These are phyloP conservation scores for Triticum urartu DNA, from an alignment of 176 grass and related monocot genomes.

Conservation along the genomic window DNA sequence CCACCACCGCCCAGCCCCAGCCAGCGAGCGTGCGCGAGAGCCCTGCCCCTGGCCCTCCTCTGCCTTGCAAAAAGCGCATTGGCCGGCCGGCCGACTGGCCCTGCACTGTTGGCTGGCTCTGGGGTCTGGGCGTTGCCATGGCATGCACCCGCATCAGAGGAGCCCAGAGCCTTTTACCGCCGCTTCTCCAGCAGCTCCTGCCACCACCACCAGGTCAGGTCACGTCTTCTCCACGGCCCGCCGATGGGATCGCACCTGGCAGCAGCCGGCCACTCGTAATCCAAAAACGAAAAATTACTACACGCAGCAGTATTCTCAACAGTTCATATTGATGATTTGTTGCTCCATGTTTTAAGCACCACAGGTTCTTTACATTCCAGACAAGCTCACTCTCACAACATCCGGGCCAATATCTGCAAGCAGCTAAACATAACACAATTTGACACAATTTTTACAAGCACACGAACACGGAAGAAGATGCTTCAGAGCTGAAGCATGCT, in stretches of 20 bases:
- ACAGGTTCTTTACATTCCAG: neutral
- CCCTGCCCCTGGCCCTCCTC: too few species aligned
- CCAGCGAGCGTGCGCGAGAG: neutral
- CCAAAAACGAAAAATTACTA: neutral
- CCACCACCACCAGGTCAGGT: neutral
- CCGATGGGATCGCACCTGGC: neutral
- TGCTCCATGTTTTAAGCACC: neutral
- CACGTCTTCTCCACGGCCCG: constrained; percentile 33
- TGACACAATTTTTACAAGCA: constrained; percentile 19
- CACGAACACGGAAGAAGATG: neutral
- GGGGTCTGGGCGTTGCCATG: neutral
- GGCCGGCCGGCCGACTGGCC: neutral
- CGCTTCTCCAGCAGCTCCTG: neutral
- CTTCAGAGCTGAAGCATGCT: neutral
- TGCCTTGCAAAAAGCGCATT: neutral
- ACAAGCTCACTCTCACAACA: neutral
- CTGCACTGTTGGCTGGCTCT: neutral
- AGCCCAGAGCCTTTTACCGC: neutral
- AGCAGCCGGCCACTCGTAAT: neutral
- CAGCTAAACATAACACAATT: neutral
- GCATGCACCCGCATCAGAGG: constrained; percentile 8
- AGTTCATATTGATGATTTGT: neutral
- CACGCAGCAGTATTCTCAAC: neutral
- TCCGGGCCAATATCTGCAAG: constrained; percentile 33
- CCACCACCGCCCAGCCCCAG: neutral